Evolutionary conservation across 306 rosid species (phyloP).

Genomic region (Trifolium dubium): DNA sequence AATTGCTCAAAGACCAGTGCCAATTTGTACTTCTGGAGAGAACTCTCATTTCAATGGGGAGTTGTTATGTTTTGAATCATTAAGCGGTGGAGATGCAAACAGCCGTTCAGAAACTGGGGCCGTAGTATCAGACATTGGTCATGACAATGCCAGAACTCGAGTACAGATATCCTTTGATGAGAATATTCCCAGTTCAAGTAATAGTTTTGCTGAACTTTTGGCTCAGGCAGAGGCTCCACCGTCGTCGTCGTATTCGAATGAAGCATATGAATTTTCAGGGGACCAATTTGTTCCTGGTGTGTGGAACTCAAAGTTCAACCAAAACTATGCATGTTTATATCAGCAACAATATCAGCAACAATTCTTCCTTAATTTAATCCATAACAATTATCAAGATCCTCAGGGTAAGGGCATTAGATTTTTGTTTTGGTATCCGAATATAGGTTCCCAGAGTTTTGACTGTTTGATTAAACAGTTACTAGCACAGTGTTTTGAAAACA

Average conservation of each 20-base stretch:
- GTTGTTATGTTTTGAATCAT: constrained; percentile 18
- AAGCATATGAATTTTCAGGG: not conserved
- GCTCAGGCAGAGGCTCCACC: constrained; percentile 37
- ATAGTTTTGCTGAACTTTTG: constrained; percentile 37
- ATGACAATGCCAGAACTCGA: constrained; percentile 29
- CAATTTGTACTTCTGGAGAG: constrained; percentile 42
- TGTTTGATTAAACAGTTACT: not conserved
- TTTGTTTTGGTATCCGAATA: constrained; percentile 9
- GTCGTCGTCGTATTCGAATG: not conserved
- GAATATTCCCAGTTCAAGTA: constrained; percentile 11
- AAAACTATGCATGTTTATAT: not conserved
- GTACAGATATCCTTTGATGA: not conserved
- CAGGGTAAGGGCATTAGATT: constrained; percentile 38
- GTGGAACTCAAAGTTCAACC: constrained; percentile 24
- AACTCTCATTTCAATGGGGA: constrained; percentile 22
- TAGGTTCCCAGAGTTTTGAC: not conserved
- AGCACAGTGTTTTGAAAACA: not conserved
- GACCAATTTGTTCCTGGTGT: constrained; percentile 28
- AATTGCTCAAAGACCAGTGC: constrained; percentile 34
- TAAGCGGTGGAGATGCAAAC: not conserved
- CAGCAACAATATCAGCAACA: not conserved
- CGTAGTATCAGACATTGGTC: constrained; percentile 23
- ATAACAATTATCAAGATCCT: constrained; percentile 27
- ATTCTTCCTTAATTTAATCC: not conserved
- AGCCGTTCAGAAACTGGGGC: not conserved